A percentile compares a stretch with the other conserved stretches of the same genome.
phyloP scores from a whole-genome alignment of 495 filamentous ascomycete species.

The Aspergillus biplanus region DNA sequence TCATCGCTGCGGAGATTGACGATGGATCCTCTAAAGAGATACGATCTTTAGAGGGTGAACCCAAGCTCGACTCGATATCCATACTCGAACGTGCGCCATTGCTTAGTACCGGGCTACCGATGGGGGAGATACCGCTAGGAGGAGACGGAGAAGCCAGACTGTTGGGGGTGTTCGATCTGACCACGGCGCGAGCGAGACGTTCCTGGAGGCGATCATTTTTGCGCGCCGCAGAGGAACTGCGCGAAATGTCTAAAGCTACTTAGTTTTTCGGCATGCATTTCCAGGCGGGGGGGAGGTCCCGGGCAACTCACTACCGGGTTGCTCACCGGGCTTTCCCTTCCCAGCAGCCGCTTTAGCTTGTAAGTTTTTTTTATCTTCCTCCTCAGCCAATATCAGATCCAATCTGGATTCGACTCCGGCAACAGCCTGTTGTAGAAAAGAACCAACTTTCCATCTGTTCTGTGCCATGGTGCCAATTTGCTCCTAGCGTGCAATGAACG shows the following conservation, averaged over 20 bases:
- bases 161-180: conserved; percentile 40
- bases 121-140: conserved; percentile 35
- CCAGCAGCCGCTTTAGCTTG: conserved; percentile 27
- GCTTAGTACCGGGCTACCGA: conserved; percentile 40
- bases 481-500: conserved; percentile 13
- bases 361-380: conserved; percentile 51
- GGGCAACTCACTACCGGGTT: conserved; percentile 27
- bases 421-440: conserved; percentile 88
- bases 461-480: conserved; percentile 41
- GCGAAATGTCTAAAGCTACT: conserved; percentile 55
- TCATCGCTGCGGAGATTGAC: neutral
- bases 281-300: neutral
- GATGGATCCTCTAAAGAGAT: conserved; percentile 15
- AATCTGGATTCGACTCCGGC: conserved; percentile 91
- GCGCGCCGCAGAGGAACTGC: conserved; percentile 52
- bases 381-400: conserved; percentile 87
- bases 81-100: conserved; percentile 43
- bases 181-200: conserved; percentile 72
- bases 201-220: conserved; percentile 84
- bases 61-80: conserved; percentile 39
- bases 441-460: conserved; percentile 61
- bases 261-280: conserved; percentile 23
- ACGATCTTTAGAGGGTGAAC: conserved; percentile 24
- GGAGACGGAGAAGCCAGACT: conserved; percentile 38
- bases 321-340: conserved; percentile 30